Evolutionary conservation across 2,329 filamentous ascomycete genomes (phyloP), one percentile per base, ranked within the genome.

Genomic region (Sphaerulina vaccinii): DNA sequence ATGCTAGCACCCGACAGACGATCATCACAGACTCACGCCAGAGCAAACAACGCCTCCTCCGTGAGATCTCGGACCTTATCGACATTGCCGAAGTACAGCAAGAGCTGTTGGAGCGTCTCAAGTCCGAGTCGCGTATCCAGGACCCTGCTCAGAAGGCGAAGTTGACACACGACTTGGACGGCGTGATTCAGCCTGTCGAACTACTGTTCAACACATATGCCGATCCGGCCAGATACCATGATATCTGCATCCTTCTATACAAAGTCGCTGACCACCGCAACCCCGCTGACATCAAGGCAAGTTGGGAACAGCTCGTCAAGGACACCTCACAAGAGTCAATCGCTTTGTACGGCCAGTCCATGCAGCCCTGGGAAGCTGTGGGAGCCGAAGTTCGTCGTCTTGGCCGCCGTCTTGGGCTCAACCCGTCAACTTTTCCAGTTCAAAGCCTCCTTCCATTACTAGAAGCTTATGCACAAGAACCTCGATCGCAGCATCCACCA

Each of bases 71-170:
- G 2, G 90, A 93, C 60, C 78, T 95, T 38, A 82, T 99, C 8
- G 93, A 99, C 63, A 83, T 97, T 43, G 92, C 91, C 11, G 92
- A 93, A 65, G 93, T 99, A 47, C 93, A 99, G 69, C 89, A 96
- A 66, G 93, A 99, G 63, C 73, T 97, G 36, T 71, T 97, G 19
- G 86, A 90, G 66, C 81, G 89, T 39, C 75, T 99, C 46, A 83
- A 79, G 65, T 79, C 79, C 8, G 93, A 99, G 59, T 68, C 75
- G 1, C 83, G 93, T 37, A 79, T 96, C 32, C 73, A 78, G 10
- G 72, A 76, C 0, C 82, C 86, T 42, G 81, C 83, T 37, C 83
- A 81, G 63, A 71, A 74, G 1, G 80, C 86, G 51, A 82, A 95
- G 19, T 72, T 87, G 52, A 69, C 77, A 38, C 78, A 81, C 24